Percentiles rank a stretch among this genome's conserved stretches.
phyloP scores from a whole-genome alignment of 1,139 yeast species.

The Pichia sp. region DNA sequence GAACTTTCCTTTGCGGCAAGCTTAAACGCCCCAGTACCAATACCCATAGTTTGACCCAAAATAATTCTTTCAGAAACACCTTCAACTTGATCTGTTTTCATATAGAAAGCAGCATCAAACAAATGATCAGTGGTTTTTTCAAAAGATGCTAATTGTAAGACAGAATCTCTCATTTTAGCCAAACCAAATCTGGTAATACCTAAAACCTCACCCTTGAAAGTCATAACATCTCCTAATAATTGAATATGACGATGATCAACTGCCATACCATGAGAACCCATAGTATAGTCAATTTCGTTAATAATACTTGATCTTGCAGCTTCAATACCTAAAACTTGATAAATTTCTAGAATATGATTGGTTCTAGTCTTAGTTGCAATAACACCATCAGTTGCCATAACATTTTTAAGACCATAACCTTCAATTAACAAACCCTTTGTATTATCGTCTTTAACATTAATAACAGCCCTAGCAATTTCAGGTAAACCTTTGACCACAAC shows the following conservation, averaged over 20 bases:
- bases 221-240: slow-evolving; percentile 96
- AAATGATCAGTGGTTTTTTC: slow-evolving; percentile 98
- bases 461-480: slow-evolving; percentile 90
- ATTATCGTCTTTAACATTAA: slow-evolving; percentile 81
- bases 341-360: slow-evolving; percentile 88
- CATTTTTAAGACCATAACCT: slow-evolving; percentile 94
- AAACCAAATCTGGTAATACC: slow-evolving; percentile 98
- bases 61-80: slow-evolving; percentile 98
- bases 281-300: slow-evolving; percentile 92
- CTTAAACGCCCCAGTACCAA: slow-evolving; percentile 96
- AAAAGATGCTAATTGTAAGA: slow-evolving; percentile 91
- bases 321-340: slow-evolving; percentile 89
- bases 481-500: slow-evolving; percentile 92
- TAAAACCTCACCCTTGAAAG: slow-evolving; percentile 95
- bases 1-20: slow-evolving; percentile 56
- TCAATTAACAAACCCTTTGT: slow-evolving; percentile 91
- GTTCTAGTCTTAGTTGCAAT: slow-evolving; percentile 82
- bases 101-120: slow-evolving; percentile 96
- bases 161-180: slow-evolving; percentile 98
- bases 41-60: slow-evolving; percentile 93
- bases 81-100: slow-evolving; percentile 92
- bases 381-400: slow-evolving; percentile 97
- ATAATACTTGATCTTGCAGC: slow-evolving; percentile 94
- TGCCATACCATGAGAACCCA: slow-evolving; percentile 99
- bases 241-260: slow-evolving; percentile 99